Evolutionary conservation across 2,329 filamentous ascomycete genomes (phyloP), one percentile per base, ranked within the genome.

Genomic region (Fusarium tanahbumbuense): DNA sequence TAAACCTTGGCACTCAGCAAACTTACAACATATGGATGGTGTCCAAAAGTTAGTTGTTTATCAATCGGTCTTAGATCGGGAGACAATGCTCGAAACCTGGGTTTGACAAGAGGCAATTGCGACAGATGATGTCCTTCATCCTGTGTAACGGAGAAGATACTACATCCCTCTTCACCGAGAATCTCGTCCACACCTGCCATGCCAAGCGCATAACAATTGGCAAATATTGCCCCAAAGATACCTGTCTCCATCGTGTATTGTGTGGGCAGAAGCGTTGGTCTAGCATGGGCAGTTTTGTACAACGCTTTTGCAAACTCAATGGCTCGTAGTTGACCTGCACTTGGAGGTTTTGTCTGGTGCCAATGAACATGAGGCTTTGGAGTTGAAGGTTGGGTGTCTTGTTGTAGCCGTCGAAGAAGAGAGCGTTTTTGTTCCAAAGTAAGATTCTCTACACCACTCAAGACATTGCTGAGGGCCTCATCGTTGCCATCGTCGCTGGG

Each of bases 151-250:
- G 73, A 75, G 53, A 80, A 80, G n/a, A 77, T 69, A 50, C 78
- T 80, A 32, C 80, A 58, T 3, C 75, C 71, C 12, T 76, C 76
- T 1, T 75, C 73, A 12, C 46, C 54, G 10, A 79, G 70, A 11
- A 80, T 58, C 25, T 67, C 50, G 16, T 76, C 69, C 6, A 75
- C 49, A 23, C 75, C 68, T 6, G 46, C 40, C 67, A 78, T 74
- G 23, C 78, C 78, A n/a, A 79, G 73, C 45, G 77, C 78, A 25
- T 80, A 76, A 9, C 77, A 76, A 60, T 82, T 83, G 13, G 78
- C 77, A 8, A 83, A 68, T 3, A 81, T 70, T 11, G 77, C 76
- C 8, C 75, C 75, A 65, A 82, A 81, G 52, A 80, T 74, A 9
- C 74, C 71, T 13, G 59, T 44, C 20, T 73, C 64, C 52, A 49